Conservation (phyloP, 768 basidiomycete species). For the Auricularia sp. region DNA sequence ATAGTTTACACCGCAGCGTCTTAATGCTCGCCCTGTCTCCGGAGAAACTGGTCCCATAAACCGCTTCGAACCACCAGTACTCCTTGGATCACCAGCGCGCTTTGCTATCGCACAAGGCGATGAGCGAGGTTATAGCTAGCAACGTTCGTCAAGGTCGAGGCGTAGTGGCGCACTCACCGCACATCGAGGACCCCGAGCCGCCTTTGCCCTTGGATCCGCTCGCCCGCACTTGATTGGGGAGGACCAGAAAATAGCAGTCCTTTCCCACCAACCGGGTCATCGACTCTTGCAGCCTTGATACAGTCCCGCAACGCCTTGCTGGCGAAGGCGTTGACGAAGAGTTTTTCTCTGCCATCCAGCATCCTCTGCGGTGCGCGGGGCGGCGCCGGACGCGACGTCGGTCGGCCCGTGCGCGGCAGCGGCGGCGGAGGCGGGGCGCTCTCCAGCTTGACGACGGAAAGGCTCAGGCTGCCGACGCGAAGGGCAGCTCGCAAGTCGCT, state of each 20-base stretch:
- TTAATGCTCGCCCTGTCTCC: conserved; percentile 48
- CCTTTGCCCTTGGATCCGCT: conserved; percentile 86
- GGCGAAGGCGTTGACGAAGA: conserved; percentile 92
- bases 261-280: conserved; percentile 40
- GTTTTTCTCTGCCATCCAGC: conserved; percentile 82
- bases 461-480: conserved; percentile 49
- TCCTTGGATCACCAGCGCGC: conserved; percentile 33
- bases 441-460: conserved; percentile 70
- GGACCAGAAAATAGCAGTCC: conserved; percentile 83
- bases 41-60: conserved; percentile 64
- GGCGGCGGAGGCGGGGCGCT: too few species aligned
- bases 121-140: conserved; percentile 93
- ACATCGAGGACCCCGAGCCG: conserved; percentile 73
- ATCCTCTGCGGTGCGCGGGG: conserved; percentile 96
- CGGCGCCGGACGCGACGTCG: conserved; percentile 82
- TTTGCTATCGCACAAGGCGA: conserved; percentile 71
- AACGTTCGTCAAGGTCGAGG: conserved; percentile 93
- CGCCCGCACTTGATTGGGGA: conserved; percentile 76
- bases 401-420: conserved; percentile 27
- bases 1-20: too few species aligned
- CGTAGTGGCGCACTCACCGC: conserved; percentile 60
- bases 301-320: conserved; percentile 40
- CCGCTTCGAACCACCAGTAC: conserved; percentile 40
- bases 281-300: conserved; percentile 59
- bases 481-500: conserved; percentile 58